Percentiles rank a stretch among this genome's conserved stretches.
Evolutionary conservation across 1,284 basidiomycete genomes (phyloP).

Genomic region (Ceratorhiza oryzae-sativae): DNA sequence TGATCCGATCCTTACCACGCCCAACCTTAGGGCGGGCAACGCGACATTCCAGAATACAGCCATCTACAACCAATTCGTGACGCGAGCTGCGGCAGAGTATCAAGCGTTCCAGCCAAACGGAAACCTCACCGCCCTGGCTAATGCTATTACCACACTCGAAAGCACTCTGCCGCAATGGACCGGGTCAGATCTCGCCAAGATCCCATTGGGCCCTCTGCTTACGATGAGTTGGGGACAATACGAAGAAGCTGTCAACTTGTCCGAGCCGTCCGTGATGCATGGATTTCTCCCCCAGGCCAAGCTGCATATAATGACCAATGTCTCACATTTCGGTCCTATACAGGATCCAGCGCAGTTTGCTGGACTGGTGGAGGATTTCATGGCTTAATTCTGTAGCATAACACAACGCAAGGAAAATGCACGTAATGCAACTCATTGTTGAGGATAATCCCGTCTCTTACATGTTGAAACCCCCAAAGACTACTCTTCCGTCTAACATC

Average conservation of each 20-base stretch:
- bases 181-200: not conserved
- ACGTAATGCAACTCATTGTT: no score
- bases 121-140: constrained; percentile 14
- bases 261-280: not conserved
- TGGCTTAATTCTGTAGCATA: not conserved
- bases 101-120: constrained; percentile 8
- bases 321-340: constrained; percentile 13
- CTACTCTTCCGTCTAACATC: constrained; percentile 77
- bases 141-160: constrained; percentile 7
- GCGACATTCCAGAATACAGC: not conserved
- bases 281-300: not conserved
- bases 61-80: constrained; percentile 16
- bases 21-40: not conserved
- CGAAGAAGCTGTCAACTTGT: constrained; percentile 10
- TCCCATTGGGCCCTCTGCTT: not conserved
- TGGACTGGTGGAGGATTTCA: not conserved
- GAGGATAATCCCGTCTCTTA: no score
- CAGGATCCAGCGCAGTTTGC: not conserved
- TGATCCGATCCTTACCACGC: not conserved
- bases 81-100: constrained; percentile 5
- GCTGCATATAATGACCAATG: not conserved
- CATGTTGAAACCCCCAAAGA: constrained; percentile 60
- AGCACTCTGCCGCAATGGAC: constrained; percentile 7
- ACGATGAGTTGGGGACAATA: constrained; percentile 14
- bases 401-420: no score